Evolutionary conservation across 129 eudicot genomes (phyloP).

Genomic region (Tanacetum coccineum): DNA sequence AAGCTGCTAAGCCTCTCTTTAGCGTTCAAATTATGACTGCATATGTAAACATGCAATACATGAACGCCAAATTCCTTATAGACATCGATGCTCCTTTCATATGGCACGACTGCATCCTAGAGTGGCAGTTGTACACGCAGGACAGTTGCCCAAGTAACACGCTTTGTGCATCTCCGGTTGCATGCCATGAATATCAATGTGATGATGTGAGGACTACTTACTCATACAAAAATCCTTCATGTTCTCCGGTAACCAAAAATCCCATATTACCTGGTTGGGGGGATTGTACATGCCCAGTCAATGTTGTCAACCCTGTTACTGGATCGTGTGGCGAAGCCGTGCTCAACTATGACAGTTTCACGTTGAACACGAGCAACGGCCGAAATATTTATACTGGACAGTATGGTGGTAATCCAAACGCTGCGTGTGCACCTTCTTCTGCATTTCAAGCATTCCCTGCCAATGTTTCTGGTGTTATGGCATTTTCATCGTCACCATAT

Average conservation of each 20-base stretch:
- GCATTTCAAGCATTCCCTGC: neutral
- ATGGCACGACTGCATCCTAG: constrained; percentile 39
- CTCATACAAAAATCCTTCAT: neutral
- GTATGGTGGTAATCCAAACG: neutral
- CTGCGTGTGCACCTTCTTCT: neutral
- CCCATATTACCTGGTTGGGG: neutral
- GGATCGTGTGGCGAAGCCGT: neutral
- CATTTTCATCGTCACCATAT: neutral
- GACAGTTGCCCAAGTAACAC: neutral
- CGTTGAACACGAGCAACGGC: neutral
- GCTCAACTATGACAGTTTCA: neutral
- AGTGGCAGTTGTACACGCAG: neutral
- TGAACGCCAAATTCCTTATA: constrained; percentile 27
- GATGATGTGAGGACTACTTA: neutral
- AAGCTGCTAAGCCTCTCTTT: constrained; percentile 33
- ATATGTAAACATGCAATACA: neutral
- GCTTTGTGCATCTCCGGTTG: neutral
- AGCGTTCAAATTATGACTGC: constrained; percentile 28
- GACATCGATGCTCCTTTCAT: constrained; percentile 42
- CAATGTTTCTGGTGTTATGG: neutral
- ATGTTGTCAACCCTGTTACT: neutral
- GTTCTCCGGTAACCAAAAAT: neutral
- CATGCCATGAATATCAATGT: neutral
- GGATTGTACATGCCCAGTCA: neutral
- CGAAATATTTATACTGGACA: neutral